Evolutionary conservation across 73 alveolate species (phyloP).

Genomic region (Loxodes magnus): DNA sequence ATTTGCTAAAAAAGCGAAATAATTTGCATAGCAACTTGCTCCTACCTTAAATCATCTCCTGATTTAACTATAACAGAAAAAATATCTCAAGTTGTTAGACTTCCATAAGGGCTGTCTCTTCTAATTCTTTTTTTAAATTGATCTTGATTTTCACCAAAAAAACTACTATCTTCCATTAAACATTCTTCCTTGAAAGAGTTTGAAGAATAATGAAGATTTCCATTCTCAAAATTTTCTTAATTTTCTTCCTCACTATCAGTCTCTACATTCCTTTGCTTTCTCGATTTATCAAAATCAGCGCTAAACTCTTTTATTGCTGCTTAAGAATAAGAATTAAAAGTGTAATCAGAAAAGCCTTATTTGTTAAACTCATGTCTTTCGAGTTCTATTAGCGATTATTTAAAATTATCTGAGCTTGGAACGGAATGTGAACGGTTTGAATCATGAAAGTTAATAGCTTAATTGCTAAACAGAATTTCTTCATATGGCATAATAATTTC

Average conservation of each 20-base stretch:
- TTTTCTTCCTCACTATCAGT: too few species aligned
- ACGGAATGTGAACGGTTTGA: background rate
- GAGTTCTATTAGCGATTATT: background rate
- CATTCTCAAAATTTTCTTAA: background rate
- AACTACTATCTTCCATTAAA: conserved; percentile 5
- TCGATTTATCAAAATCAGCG: too few species aligned
- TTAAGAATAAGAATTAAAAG: background rate
- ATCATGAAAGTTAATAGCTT: background rate
- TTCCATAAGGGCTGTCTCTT: conserved; percentile 70
- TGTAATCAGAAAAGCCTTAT: too few species aligned
- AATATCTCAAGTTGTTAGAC: conserved; percentile 53
- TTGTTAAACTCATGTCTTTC: background rate
- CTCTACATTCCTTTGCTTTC: too few species aligned
- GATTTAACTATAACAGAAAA: conserved; percentile 62
- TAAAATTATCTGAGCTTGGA: background rate
- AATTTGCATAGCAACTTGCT: conserved; percentile 81
- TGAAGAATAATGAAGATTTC: background rate
- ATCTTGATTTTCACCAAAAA: conserved; percentile 48
- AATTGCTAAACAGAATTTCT: conserved; percentile 3
- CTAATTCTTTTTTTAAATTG: conserved; percentile 65
- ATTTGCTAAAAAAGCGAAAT: conserved; percentile 54
- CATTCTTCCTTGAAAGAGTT: background rate
- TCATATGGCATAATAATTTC: conserved; percentile 75
- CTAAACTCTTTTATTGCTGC: background rate
- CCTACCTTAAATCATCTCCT: conserved; percentile 82